These are phyloP conservation scores for Yamadazyma pseudoaaseri DNA, from an alignment of 1,139 yeast species.

Conservation along the genomic window DNA sequence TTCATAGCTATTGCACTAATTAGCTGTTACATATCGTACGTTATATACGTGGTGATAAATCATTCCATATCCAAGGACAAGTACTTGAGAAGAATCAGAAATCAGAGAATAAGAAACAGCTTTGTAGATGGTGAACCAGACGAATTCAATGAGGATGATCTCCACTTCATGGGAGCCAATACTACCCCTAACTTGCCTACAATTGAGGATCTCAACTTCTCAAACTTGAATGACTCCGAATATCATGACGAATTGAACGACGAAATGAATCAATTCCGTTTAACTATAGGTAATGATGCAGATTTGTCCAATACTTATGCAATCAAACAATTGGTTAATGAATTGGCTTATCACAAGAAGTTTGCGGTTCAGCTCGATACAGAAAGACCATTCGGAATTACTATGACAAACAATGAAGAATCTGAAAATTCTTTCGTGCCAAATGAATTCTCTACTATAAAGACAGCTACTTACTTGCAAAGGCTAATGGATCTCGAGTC, in stretches of 20 bases:
- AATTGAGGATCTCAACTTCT: constrained; percentile 27
- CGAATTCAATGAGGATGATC: constrained; percentile 8
- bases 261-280: constrained; percentile 17
- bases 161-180: constrained; percentile 4
- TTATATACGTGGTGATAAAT: constrained; percentile 36
- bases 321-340: constrained; percentile 31
- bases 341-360: constrained; percentile 19
- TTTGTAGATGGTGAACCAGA: neutral
- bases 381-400: constrained; percentile 8
- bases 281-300: constrained; percentile 11
- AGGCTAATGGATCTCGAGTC: constrained; percentile 3
- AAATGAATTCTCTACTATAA: neutral
- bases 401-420: constrained; percentile 5
- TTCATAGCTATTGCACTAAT: constrained; percentile 50
- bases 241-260: constrained; percentile 14
- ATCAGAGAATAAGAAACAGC: constrained; percentile 27
- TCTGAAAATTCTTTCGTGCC: neutral
- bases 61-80: constrained; percentile 26
- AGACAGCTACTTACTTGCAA: neutral
- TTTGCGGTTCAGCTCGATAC: constrained; percentile 6
- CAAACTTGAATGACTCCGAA: constrained; percentile 20
- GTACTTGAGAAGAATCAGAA: constrained; percentile 20
- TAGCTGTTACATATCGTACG: constrained; percentile 52
- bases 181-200: constrained; percentile 28
- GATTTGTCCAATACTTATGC: constrained; percentile 33